Evolutionary conservation across 2,329 filamentous ascomycete species (phyloP), one percentile per base, ranked within the genome.

Genomic region (Echinosphaeria canescens): DNA sequence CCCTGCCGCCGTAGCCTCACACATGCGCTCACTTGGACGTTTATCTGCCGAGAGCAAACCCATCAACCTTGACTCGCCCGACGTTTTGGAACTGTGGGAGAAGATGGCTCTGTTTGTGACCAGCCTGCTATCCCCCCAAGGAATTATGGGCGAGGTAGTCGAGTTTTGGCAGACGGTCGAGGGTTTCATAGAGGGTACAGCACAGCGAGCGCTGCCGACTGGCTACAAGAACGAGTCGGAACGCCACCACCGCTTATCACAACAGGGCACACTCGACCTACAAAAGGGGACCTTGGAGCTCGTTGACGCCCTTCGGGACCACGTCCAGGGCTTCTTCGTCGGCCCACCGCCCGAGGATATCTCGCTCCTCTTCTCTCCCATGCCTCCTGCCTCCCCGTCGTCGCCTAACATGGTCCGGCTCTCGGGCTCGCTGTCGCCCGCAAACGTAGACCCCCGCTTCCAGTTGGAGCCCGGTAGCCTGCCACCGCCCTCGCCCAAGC

Each of bases 111-210:
- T 62, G 1, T 88, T 81, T 33, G 46, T 95, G 32, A 71, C 54
- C 8, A 67, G 63, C 23, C 58, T 98, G 22, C 54, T 98, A 0
- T 84, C 81, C 0, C 51, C 71, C 5, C 70, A 73, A 33, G 88
- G 88, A 4, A 60, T 95, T 11, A 55, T 98, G 5, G 82, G 81
- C 1, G 88, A 98, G 45, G 65, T 95, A 2, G 51, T 91, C 12
- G 82, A 91, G 34, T 95, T 92, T 46, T 93, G 85, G 81, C 79
- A 91, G 36, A 88, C 74, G 10, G 73, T 84, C 0, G 74, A 90
- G 39, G 76, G 78, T 1, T 98, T 98, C 44, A 75, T 95, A 31
- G 71, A 81, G 24, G 85, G 84, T 12, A 80, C 67, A 34, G 75
- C 78, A 15, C 85, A 95, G 44, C 70, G 66, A 34, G 66, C 65